A percentile compares a stretch with the other conserved stretches of the same genome.
phyloP scores from a whole-genome alignment of 2,329 filamentous ascomycete species.

The Alternaria ethzedia region DNA sequence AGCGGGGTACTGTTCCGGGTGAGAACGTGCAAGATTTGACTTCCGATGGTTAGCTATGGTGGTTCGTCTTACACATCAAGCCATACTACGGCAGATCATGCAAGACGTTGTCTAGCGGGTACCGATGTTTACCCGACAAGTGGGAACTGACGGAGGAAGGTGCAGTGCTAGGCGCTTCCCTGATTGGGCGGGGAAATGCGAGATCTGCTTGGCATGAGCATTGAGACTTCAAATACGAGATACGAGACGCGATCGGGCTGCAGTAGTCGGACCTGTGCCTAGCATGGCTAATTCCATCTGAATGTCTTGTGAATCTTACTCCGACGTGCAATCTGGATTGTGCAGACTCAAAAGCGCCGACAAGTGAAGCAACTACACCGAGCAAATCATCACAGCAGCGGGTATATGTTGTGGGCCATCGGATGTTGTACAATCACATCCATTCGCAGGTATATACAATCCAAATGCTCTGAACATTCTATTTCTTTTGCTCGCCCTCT shows the following conservation, averaged over 20 bases:
- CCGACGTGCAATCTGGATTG: background rate
- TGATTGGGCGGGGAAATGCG: conserved; percentile 17
- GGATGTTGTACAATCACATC: conserved; percentile 24
- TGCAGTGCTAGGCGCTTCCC: conserved; percentile 7
- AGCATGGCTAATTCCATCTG: background rate
- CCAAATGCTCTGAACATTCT: conserved; percentile 49
- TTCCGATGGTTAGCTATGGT: background rate
- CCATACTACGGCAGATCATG: conserved; percentile 3
- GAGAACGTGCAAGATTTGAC: conserved; percentile 17
- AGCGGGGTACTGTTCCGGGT: conserved; percentile 36
- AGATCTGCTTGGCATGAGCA: conserved; percentile 17
- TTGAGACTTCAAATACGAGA: background rate
- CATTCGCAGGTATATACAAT: conserved; percentile 50
- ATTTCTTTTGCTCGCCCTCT: conserved; percentile 92
- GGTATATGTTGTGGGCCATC: background rate
- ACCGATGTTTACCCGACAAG: background rate
- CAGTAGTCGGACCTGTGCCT: background rate
- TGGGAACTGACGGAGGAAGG: background rate
- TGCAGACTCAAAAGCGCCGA: background rate
- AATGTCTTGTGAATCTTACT: background rate
- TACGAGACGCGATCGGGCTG: background rate
- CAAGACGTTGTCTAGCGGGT: background rate
- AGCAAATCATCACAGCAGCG: background rate
- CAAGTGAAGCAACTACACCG: background rate
- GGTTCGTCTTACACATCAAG: conserved; percentile 6